Percentiles rank a stretch among this genome's conserved stretches.
Conservation (phyloP, 768 basidiomycete species). For the Mycena chlorophos region DNA sequence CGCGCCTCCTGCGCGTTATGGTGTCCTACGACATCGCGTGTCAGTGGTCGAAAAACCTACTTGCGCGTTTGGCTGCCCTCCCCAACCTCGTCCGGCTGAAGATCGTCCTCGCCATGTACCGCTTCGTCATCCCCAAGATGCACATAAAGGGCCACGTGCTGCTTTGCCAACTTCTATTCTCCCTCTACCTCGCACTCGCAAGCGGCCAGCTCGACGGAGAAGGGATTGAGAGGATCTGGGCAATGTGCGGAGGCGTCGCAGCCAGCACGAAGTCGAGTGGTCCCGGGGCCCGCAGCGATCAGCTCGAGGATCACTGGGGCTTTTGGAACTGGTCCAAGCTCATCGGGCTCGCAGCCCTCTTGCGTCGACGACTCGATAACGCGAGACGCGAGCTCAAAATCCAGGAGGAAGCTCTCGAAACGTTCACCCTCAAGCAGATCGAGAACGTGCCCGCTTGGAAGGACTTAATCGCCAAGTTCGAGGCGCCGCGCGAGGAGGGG, state of each 20-base stretch:
- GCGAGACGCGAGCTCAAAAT: slow-evolving; percentile 1
- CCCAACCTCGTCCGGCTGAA: not conserved
- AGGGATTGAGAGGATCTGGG: slow-evolving; percentile 33
- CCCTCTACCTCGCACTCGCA: slow-evolving; percentile 24
- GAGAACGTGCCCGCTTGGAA: slow-evolving; percentile 8
- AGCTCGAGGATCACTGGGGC: too few species aligned
- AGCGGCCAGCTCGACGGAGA: slow-evolving; percentile 37
- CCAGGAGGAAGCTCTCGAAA: slow-evolving; percentile 2
- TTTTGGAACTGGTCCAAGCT: slow-evolving; percentile 30
- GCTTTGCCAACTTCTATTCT: slow-evolving; percentile 15
- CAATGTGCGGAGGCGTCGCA: slow-evolving; percentile 25
- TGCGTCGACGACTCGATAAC: slow-evolving; percentile 1
- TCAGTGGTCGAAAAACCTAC: slow-evolving; percentile 1
- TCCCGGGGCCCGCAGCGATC: slow-evolving; percentile 28
- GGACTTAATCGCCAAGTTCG: not conserved
- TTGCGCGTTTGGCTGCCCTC: not conserved
- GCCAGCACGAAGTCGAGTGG: slow-evolving; percentile 36
- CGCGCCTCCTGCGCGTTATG: not conserved
- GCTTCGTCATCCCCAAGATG: slow-evolving; percentile 16
- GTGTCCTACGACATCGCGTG: slow-evolving; percentile 19
- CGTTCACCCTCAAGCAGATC: not conserved
- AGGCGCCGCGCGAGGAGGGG: slow-evolving; percentile 6
- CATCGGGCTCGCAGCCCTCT: slow-evolving; percentile 10
- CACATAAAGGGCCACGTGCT: slow-evolving; percentile 2
- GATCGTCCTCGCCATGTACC: not conserved